Evolutionary conservation across 805 yeast genomes (phyloP), one percentile per base, ranked within the genome.

Genomic region (Ogataea trehalophila): DNA sequence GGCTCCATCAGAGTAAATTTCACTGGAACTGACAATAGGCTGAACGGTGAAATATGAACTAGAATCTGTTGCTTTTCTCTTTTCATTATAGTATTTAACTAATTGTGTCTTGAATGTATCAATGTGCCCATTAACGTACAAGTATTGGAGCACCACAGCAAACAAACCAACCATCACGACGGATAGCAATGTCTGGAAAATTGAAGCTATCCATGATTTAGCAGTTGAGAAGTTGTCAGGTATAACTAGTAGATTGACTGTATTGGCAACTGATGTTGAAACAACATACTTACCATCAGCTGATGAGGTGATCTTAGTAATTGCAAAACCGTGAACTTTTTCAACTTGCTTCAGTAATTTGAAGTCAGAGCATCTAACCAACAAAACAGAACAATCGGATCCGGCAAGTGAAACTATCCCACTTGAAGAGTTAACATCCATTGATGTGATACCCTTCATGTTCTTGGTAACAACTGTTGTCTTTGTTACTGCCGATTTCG

Each of bases 251-350:
- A 88, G 80, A 55, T 76, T 80, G 29, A 89, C 76, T 1, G 88
- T 75, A 51, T 85, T 83, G 3, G 94, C 87, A 1, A 91, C 95
- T 33, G 92, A 83, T 0, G 81, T 83, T 20, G 88, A 77, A 3
- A 88, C 92, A 42, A 88, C 66, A 46, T 73, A 74, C 43, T 76
- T 67, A 7, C 91, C 89, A 60, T 80, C 74, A 14, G 86, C 83
- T 5, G 89, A 82, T 50, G 88, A 82, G 2, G 79, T 70, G 9
- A 87, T 79, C 39, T 77, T 75, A 0, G 97, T 89, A 44, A 89
- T 81, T 23, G 95, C 89, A 63, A 87, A 87, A 8, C 75, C 70
- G 62, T 90, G 97, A 46, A 86, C 81, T 50, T 84, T 77, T 39
- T 75, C 75, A 46, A 80, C 69, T 6, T 72, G 67, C 48, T 75